Conservation (phyloP, 2,329 filamentous ascomycete genomes). For the Aspergillus neoniger region DNA sequence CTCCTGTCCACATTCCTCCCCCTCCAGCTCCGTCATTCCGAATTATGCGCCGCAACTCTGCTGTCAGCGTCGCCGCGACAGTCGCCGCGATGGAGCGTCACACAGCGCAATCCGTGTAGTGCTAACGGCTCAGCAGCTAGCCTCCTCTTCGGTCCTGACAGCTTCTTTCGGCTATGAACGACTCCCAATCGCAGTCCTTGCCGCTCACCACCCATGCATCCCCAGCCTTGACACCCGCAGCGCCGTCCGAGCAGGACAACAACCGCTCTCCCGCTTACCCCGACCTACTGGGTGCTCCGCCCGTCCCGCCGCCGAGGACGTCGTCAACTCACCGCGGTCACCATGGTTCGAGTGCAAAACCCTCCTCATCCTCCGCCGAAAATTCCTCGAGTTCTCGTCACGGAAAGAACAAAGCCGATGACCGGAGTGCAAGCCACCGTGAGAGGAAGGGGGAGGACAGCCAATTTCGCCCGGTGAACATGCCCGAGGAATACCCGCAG, state of each 20-base stretch:
- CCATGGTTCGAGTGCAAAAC: slow-evolving; percentile 42
- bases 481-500: slow-evolving; percentile 50
- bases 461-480: slow-evolving; percentile 49
- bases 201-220: slow-evolving; percentile 46
- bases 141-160: slow-evolving; percentile 34
- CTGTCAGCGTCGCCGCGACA: slow-evolving; percentile 51
- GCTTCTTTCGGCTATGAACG: slow-evolving; percentile 45
- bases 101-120: slow-evolving; percentile 17
- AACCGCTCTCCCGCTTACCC: slow-evolving; percentile 38
- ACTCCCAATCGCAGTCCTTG: slow-evolving; percentile 48
- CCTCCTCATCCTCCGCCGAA: slow-evolving; percentile 27
- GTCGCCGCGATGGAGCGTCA: slow-evolving; percentile 20
- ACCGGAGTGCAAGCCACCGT: slow-evolving; percentile 45
- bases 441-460: slow-evolving; percentile 43
- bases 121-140: slow-evolving; percentile 34
- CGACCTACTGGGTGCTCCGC: slow-evolving; percentile 61
- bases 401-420: slow-evolving; percentile 40
- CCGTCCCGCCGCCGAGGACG: slow-evolving; percentile 76
- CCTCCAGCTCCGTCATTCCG: neutral
- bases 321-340: slow-evolving; percentile 68
- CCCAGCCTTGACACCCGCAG: slow-evolving; percentile 39
- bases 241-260: slow-evolving; percentile 31
- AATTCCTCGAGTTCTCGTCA: slow-evolving; percentile 45
- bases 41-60: slow-evolving; percentile 2
- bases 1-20: neutral